These are phyloP conservation scores for Piper betle DNA, from an alignment of 164 flowering plant genomes.

Conservation along the genomic window DNA sequence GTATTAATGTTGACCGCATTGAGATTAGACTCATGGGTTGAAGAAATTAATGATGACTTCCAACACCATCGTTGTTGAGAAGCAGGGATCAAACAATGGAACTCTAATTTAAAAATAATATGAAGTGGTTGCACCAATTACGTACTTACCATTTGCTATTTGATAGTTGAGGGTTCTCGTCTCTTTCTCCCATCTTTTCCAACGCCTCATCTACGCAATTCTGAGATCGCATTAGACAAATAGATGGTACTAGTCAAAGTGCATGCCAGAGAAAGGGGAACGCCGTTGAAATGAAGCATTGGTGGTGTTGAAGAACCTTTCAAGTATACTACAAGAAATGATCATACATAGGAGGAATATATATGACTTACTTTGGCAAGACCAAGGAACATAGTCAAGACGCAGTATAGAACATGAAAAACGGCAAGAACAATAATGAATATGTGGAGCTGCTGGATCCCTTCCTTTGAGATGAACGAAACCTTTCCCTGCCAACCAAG, in stretches of 20 bases:
- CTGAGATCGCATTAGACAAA: background rate
- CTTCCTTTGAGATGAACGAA: conserved; percentile 49
- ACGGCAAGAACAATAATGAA: conserved; percentile 66
- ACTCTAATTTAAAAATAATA: too few species aligned
- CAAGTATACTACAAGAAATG: background rate
- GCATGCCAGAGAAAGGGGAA: background rate
- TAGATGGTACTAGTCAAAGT: background rate
- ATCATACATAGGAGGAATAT: background rate
- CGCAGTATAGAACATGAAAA: conserved; percentile 49
- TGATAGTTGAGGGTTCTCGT: conserved; percentile 52
- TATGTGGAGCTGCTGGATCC: conserved; percentile 57
- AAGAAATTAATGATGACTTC: too few species aligned
- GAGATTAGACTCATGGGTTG: too few species aligned
- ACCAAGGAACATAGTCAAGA: conserved; percentile 46
- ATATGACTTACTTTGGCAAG: conserved; percentile 39
- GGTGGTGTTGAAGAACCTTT: too few species aligned
- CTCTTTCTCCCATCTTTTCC: conserved; percentile 69
- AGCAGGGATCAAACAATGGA: background rate
- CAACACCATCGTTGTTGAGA: background rate
- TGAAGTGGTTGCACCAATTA: background rate
- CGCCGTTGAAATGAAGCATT: too few species aligned
- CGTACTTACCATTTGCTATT: conserved; percentile 39
- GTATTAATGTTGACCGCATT: background rate
- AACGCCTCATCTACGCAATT: conserved; percentile 41
- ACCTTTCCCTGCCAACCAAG: conserved; percentile 39